phyloP scores from a whole-genome alignment of 805 yeast genomes.

The Wickerhamomyces canadensis region DNA sequence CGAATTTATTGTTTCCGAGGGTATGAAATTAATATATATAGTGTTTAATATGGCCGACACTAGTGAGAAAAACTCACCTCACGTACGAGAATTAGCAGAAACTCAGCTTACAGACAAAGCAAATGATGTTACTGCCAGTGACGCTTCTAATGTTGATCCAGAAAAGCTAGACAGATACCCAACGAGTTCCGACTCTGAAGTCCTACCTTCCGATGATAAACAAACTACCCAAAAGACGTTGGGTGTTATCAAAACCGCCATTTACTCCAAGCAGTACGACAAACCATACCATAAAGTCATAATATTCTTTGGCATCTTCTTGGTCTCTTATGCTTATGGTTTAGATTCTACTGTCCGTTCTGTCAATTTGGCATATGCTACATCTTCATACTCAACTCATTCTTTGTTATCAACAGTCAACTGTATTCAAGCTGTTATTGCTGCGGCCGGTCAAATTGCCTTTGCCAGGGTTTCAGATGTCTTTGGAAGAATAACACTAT shows the following conservation, averaged over 20 bases:
- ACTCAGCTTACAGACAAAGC: too few species aligned
- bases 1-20: too few species aligned
- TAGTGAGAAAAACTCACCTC: too few species aligned
- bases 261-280: slow-evolving; percentile 44
- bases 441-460: slow-evolving; percentile 52
- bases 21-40: too few species aligned
- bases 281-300: slow-evolving; percentile 29
- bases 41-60: too few species aligned
- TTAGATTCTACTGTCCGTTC: slow-evolving; percentile 46
- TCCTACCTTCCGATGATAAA: slow-evolving; percentile 1
- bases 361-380: slow-evolving; percentile 33
- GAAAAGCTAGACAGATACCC: not conserved
- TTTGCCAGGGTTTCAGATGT: slow-evolving; percentile 52
- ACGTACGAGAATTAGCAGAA: too few species aligned
- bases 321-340: slow-evolving; percentile 54
- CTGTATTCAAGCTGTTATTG: slow-evolving; percentile 46
- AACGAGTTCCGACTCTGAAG: too few species aligned
- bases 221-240: slow-evolving; percentile 6
- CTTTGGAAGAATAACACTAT: slow-evolving; percentile 49
- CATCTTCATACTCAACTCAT: slow-evolving; percentile 42
- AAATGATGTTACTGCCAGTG: too few species aligned
- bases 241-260: slow-evolving; percentile 54
- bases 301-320: slow-evolving; percentile 44
- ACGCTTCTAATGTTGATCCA: too few species aligned
- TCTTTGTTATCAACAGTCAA: slow-evolving; percentile 46